Percentiles rank a stretch among this genome's conserved stretches.
Evolutionary conservation across 2,329 filamentous ascomycete species (phyloP).

Genomic region (Macrophomina phaseolina): DNA sequence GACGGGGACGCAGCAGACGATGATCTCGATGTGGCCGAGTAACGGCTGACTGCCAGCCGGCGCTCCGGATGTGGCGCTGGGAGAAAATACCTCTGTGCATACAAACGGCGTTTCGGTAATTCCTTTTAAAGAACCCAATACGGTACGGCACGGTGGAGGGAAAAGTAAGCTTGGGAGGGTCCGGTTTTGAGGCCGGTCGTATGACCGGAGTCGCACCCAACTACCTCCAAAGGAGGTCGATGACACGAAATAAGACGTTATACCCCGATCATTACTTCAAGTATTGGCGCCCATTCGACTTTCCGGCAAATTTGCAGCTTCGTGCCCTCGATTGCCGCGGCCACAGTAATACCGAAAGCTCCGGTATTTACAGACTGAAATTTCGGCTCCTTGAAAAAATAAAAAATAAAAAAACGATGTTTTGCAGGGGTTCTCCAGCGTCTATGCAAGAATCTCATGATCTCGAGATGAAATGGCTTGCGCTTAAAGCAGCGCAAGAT

Average conservation of each 20-base stretch:
- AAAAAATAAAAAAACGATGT: not conserved
- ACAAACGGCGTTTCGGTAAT: constrained; percentile 8
- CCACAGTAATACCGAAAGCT: not conserved
- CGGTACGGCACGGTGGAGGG: not conserved
- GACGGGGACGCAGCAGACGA: not conserved
- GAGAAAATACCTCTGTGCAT: not conserved
- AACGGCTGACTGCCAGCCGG: not conserved
- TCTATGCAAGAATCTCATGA: constrained; percentile 22
- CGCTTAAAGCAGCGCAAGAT: constrained; percentile 6
- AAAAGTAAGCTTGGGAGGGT: constrained; percentile 7
- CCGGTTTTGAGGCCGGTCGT: constrained; percentile 3
- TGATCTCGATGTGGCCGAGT: constrained; percentile 21
- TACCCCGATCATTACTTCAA: constrained; percentile 7
- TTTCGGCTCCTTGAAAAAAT: too few relatives aligned
- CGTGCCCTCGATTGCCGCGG: not conserved
- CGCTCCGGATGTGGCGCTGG: constrained; percentile 1
- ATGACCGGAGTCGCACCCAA: not conserved
- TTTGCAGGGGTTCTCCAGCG: not conserved
- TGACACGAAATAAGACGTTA: constrained; percentile 17
- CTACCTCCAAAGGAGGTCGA: not conserved
- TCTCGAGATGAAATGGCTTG: not conserved
- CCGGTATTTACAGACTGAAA: not conserved
- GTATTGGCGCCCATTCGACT: not conserved
- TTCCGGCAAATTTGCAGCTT: not conserved
- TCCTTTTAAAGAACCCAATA: not conserved